Evolutionary conservation across 805 yeast species (phyloP).

Genomic region (Spathaspora hagerdaliae): DNA sequence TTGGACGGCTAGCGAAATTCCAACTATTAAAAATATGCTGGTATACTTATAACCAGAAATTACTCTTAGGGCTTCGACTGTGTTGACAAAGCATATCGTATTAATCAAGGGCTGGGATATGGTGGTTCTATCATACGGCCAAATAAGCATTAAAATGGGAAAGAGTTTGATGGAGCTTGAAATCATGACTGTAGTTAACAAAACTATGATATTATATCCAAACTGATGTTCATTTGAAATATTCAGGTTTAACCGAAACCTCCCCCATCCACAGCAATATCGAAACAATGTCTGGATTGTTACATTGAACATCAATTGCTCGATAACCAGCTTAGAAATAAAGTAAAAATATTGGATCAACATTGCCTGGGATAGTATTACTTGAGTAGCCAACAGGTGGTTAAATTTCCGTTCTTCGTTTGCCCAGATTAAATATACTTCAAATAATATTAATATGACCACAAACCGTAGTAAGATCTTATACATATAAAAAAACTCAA

Average conservation of each 20-base stretch:
- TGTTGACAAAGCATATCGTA: constrained; percentile 55
- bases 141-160: constrained; percentile 89
- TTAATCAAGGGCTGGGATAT: constrained; percentile 58
- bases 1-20: constrained; percentile 13
- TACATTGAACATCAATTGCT: constrained; percentile 38
- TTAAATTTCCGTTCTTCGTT: constrained; percentile 62
- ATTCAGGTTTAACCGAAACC: constrained; percentile 10
- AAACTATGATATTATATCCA: constrained; percentile 33
- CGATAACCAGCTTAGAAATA: constrained; percentile 47
- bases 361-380: constrained; percentile 30
- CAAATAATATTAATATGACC: constrained; percentile 68
- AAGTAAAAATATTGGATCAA: constrained; percentile 54
- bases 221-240: constrained; percentile 25
- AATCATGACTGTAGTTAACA: constrained; percentile 67
- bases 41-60: constrained; percentile 16
- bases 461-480: constrained; percentile 41
- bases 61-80: constrained; percentile 53
- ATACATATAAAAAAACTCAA: constrained; percentile 13
- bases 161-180: constrained; percentile 79
- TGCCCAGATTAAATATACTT: constrained; percentile 91
- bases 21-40: constrained; percentile 11
- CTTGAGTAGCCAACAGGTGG: constrained; percentile 21
- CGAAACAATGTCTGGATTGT: constrained; percentile 25
- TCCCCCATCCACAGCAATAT: constrained; percentile 15
- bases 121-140: constrained; percentile 87